Evolutionary conservation across 495 filamentous ascomycete species (phyloP).

Genomic region (Lophiotrema nucula): DNA sequence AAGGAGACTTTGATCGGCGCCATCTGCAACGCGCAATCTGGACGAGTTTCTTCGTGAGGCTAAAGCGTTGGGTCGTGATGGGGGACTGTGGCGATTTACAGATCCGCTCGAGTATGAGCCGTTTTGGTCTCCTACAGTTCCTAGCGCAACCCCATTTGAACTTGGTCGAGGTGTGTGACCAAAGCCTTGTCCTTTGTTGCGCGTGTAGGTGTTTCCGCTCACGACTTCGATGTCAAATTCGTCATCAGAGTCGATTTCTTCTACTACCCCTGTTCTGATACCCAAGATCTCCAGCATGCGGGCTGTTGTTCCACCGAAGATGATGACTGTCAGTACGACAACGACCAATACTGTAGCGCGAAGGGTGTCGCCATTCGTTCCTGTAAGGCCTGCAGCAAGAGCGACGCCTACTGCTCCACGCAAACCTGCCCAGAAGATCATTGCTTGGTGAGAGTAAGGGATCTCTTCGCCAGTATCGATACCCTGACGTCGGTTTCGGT

Average conservation of each 20-base stretch:
- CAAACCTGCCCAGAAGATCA: constrained; percentile 98
- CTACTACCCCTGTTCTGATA: constrained; percentile 91
- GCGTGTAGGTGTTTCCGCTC: constrained; percentile 65
- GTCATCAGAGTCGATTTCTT: constrained; percentile 95
- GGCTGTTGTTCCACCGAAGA: constrained; percentile 97
- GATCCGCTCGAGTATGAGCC: constrained; percentile 58
- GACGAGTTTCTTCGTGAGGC: constrained; percentile 53
- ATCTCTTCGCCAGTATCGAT: constrained; percentile 82
- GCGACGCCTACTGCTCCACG: constrained; percentile 96
- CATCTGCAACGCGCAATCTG: constrained; percentile 42
- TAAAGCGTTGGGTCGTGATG: constrained; percentile 49
- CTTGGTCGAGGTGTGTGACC: constrained; percentile 70
- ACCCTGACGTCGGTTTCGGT: constrained; percentile 77
- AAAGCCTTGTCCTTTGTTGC: constrained; percentile 61
- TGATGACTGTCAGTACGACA: constrained; percentile 95
- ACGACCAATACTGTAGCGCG: constrained; percentile 94
- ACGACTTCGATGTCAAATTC: constrained; percentile 96
- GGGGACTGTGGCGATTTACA: constrained; percentile 42
- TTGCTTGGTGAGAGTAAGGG: constrained; percentile 88
- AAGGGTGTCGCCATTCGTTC: constrained; percentile 72
- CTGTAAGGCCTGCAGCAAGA: constrained; percentile 82
- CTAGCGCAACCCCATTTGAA: constrained; percentile 56
- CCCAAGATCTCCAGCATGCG: constrained; percentile 96
- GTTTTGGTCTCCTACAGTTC: constrained; percentile 43
- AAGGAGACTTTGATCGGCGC: constrained; percentile 68